phyloP scores from a whole-genome alignment of 176 grass and related monocot genomes.

The barley (Hordeum vulgare) region DNA sequence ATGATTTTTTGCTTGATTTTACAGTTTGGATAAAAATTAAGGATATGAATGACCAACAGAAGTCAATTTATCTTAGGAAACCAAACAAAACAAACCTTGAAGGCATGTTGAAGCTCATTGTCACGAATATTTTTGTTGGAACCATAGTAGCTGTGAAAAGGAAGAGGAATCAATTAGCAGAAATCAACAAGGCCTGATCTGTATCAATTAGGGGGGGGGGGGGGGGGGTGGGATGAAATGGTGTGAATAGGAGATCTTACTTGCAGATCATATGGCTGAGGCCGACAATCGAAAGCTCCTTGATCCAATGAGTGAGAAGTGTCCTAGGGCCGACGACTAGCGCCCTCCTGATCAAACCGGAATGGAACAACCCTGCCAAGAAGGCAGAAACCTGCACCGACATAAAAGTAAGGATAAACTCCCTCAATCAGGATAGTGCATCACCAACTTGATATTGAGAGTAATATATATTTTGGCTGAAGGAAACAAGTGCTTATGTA shows the following conservation, averaged over 20 bases:
- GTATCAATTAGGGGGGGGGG: background rate
- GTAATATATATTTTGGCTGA: background rate
- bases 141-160: slow-evolving; percentile 56
- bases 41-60: background rate
- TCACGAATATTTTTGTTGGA: slow-evolving; percentile 45
- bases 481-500: background rate
- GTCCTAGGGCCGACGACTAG: slow-evolving; percentile 81
- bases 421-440: background rate
- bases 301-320: slow-evolving; percentile 68
- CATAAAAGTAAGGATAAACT: background rate
- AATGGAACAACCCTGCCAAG: slow-evolving; percentile 69
- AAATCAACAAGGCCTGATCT: background rate
- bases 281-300: slow-evolving; percentile 70
- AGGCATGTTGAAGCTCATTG: slow-evolving; percentile 54
- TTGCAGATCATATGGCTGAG: slow-evolving; percentile 60
- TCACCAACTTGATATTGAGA: background rate
- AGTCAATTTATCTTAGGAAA: slow-evolving; percentile 18
- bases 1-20: background rate
- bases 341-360: slow-evolving; percentile 60
- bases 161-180: background rate
- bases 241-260: slow-evolving; percentile 21
- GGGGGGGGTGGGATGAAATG: background rate
- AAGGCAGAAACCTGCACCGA: slow-evolving; percentile 66
- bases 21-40: background rate
- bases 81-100: slow-evolving; percentile 44